A percentile compares a stretch with the other conserved stretches of the same genome.
phyloP scores from a whole-genome alignment of 2,329 filamentous ascomycete genomes.

The Sclerotinia borealis region DNA sequence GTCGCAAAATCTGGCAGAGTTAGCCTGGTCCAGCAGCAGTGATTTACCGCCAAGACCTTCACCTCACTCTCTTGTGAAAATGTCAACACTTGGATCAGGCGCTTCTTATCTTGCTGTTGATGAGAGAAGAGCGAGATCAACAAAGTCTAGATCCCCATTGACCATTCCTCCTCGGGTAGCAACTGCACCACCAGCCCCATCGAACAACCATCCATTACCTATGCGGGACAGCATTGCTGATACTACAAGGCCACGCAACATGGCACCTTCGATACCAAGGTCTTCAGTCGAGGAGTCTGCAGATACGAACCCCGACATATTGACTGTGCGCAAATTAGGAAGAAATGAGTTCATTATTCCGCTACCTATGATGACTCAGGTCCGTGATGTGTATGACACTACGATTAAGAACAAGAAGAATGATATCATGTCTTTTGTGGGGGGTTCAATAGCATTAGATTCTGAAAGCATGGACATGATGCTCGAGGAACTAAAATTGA shows the following conservation, averaged over 20 bases:
- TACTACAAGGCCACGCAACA: neutral
- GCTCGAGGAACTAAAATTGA: constrained; percentile 44
- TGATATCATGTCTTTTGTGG: constrained; percentile 45
- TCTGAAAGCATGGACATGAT: constrained; percentile 41
- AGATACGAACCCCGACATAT: neutral
- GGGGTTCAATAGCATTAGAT: constrained; percentile 23
- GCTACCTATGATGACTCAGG: constrained; percentile 49
- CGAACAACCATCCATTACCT: neutral
- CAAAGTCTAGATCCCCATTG: constrained; percentile 10
- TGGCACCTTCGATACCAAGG: neutral
- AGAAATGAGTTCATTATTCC: constrained; percentile 47
- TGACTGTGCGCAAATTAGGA: constrained; percentile 19
- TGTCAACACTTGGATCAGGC: neutral
- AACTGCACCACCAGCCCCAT: neutral
- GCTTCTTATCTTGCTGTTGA: neutral
- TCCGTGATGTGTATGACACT: constrained; percentile 47
- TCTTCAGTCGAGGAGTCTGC: neutral
- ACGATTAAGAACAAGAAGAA: constrained; percentile 40
- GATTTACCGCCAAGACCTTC: neutral
- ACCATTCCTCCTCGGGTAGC: neutral
- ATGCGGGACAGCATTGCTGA: constrained; percentile 4
- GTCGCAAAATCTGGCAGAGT: neutral
- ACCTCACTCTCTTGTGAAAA: neutral
- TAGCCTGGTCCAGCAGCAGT: neutral
- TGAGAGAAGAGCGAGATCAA: constrained; percentile 2